Conservation (phyloP, 192 early-diverging fungal genomes). For the Thamnidium elegans region DNA sequence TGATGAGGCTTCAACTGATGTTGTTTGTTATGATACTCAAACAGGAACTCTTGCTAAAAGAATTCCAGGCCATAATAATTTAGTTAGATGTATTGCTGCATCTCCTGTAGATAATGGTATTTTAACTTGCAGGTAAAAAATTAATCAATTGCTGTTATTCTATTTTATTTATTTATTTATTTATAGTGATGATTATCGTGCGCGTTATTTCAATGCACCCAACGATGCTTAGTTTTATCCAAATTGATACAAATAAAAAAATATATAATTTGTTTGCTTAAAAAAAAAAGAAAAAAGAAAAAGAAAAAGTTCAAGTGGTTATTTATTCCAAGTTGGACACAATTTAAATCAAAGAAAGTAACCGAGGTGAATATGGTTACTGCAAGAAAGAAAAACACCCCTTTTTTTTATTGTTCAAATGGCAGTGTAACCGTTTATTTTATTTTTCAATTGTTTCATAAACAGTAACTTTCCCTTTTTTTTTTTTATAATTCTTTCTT, state of each 20-base stretch:
- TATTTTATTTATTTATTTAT: neutral
- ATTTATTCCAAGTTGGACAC: too few species aligned
- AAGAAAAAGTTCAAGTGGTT: neutral
- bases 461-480: neutral
- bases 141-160: neutral
- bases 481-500: neutral
- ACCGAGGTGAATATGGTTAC: too few species aligned
- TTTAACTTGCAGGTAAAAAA: slow-evolving; percentile 54
- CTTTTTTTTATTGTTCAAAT: neutral
- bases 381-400: too few species aligned
- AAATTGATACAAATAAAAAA: neutral
- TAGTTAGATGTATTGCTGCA: slow-evolving; percentile 57
- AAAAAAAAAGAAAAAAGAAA: neutral
- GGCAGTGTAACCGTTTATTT: neutral
- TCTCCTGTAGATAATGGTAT: slow-evolving; percentile 61
- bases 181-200: slow-evolving; percentile 37
- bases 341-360: too few species aligned
- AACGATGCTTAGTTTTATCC: neutral
- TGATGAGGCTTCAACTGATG: slow-evolving; percentile 60
- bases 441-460: neutral
- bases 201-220: slow-evolving; percentile 23
- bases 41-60: slow-evolving; percentile 57
- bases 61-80: slow-evolving; percentile 46
- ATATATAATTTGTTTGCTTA: neutral
- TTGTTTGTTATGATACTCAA: slow-evolving; percentile 71